phyloP scores from a whole-genome alignment of 2,329 filamentous ascomycete species.

The Ophiocordyceps sinensis region DNA sequence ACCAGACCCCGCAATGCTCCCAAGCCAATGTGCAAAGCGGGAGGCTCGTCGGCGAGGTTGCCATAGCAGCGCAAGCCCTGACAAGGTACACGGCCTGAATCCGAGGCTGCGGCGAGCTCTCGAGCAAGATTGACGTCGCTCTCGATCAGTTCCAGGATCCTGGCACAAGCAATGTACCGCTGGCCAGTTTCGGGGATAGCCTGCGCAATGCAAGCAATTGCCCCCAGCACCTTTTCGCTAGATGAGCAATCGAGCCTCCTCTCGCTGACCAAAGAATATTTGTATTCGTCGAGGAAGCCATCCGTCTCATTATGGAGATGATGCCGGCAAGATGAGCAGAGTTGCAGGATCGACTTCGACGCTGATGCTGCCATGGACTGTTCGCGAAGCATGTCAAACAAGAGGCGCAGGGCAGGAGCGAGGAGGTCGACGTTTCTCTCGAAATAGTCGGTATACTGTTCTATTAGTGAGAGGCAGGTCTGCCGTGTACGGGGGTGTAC shows the following conservation, averaged over 20 bases:
- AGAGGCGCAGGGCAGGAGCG: constrained; percentile 55
- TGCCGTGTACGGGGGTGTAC: constrained; percentile 51
- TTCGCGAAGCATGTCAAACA: constrained; percentile 56
- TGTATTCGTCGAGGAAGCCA: constrained; percentile 59
- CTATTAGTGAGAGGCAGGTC: constrained; percentile 55
- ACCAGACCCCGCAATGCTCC: constrained; percentile 52
- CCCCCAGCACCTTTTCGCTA: constrained; percentile 60
- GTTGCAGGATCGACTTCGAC: constrained; percentile 57
- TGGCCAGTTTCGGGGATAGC: constrained; percentile 45
- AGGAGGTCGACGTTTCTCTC: constrained; percentile 52
- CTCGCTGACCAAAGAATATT: constrained; percentile 38
- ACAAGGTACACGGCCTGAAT: constrained; percentile 8
- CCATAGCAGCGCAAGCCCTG: constrained; percentile 11
- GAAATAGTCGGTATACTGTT: constrained; percentile 65
- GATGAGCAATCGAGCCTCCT: constrained; percentile 46
- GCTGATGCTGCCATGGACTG: constrained; percentile 49
- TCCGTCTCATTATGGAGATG: constrained; percentile 52
- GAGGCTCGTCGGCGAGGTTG: constrained; percentile 23
- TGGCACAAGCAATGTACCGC: constrained; percentile 38
- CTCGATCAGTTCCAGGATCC: constrained; percentile 47
- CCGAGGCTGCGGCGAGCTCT: constrained; percentile 7
- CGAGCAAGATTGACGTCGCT: constrained; percentile 29
- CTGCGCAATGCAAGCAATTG: constrained; percentile 63
- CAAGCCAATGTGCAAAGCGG: constrained; percentile 31
- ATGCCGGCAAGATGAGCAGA: constrained; percentile 62